Evolutionary conservation across 345 rosid genomes (phyloP), one percentile per base, ranked within the genome.

Genomic region (Bruguiera gymnorhiza): DNA sequence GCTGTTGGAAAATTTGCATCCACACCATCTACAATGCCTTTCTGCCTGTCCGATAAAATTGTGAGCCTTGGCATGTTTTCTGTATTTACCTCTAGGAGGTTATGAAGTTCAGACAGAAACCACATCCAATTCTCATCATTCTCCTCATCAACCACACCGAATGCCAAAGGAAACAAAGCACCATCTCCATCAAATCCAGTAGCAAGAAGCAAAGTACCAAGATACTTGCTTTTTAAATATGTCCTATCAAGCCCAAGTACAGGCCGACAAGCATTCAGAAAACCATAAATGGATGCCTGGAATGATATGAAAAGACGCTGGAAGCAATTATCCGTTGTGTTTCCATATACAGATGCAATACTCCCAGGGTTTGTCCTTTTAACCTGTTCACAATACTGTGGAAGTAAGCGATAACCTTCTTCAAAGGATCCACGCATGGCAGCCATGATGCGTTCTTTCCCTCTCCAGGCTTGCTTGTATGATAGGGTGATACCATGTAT

Each of bases 391-490:
- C 78, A 74, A 24, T 74, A 74, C 52, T 30, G 73, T 2, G 69
- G 73, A 50, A 74, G 78, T 6, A 74, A 59, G 21, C 60, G 58
- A 63, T 55, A 62, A 23, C 70, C 78, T 56, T 74, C 69, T 29
- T 56, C 73, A 57, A 74, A 63, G 18, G 78, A 74, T 13, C 69
- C 69, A 23, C 64, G 69, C 50, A 74, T 26, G 48, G 65, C 21
- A 34, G 73, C 73, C 69, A 69, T 63, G 39, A 74, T 26, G 32
- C 73, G 73, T 51, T 74, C 99, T 79, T 95, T 95, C 53, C 97
- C 99, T 43, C 99, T 87, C 99, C 99, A 95, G 36, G 99, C 99
- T 83, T 95, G 99, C 81, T 92, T 95, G 86, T 92, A 95, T 0
- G 99, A 88, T 60, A 95, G 75, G 31, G 99, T 80, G 67, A 95